phyloP scores from a whole-genome alignment of 495 filamentous ascomycete species.

The Aspergillus sclerotioniger region DNA sequence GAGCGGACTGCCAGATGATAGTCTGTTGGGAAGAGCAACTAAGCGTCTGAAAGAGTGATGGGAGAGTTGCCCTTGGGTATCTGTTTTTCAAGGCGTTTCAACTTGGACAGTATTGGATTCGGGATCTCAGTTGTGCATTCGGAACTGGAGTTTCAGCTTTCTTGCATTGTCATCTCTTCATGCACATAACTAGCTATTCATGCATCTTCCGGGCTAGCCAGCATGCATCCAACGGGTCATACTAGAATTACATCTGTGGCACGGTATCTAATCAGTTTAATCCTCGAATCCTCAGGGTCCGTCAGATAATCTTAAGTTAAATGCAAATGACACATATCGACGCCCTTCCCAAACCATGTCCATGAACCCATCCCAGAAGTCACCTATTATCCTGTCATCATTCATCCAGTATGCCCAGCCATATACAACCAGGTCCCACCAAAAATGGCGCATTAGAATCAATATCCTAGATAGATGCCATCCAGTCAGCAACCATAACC shows the following conservation, averaged over 20 bases:
- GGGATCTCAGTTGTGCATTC: background rate
- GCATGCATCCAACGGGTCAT: background rate
- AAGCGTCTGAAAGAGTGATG: conserved; percentile 48
- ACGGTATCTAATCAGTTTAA: background rate
- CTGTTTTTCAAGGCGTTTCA: background rate
- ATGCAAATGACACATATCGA: background rate
- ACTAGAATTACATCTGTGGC: background rate
- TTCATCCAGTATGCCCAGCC: background rate
- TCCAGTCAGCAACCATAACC: background rate
- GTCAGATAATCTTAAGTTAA: no score
- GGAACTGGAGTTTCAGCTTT: background rate
- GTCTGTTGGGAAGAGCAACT: conserved; percentile 49
- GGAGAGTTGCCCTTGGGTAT: background rate
- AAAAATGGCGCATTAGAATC: background rate
- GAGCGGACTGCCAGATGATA: conserved; percentile 84
- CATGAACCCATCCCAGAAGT: background rate
- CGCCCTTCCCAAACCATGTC: background rate
- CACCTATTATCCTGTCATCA: background rate
- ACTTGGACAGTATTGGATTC: background rate
- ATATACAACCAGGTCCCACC: background rate
- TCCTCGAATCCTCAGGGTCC: no score
- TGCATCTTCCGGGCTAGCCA: background rate
- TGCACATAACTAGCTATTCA: background rate
- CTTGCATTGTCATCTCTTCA: background rate
- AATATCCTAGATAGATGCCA: background rate